phyloP scores from a whole-genome alignment of 2,329 filamentous ascomycete species.

The Leptosphaerulina australis region DNA sequence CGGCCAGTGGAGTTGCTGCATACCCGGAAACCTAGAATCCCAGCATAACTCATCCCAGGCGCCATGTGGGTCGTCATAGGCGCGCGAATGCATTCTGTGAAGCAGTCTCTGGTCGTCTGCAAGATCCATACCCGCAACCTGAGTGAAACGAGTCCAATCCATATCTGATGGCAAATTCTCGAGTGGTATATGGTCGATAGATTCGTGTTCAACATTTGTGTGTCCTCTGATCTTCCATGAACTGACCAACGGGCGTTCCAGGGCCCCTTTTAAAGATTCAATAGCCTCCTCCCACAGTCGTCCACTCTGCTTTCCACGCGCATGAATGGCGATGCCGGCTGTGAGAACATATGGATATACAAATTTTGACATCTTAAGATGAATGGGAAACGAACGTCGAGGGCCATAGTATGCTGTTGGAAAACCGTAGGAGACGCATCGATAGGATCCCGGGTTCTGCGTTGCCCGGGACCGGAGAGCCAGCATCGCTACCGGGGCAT shows the following conservation, averaged over 20 bases:
- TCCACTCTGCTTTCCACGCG: conserved; percentile 62
- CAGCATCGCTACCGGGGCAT: conserved; percentile 63
- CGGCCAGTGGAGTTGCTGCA: conserved; percentile 43
- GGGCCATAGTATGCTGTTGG: conserved; percentile 58
- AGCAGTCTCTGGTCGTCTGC: conserved; percentile 27
- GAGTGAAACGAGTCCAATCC: conserved; percentile 31
- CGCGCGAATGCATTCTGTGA: conserved; percentile 20
- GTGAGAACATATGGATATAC: conserved; percentile 72
- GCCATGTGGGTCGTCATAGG: conserved; percentile 21
- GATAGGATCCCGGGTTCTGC: conserved; percentile 65
- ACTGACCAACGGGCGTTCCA: conserved; percentile 42
- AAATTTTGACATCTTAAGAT: conserved; percentile 65
- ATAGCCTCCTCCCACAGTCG: conserved; percentile 68
- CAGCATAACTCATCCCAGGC: conserved; percentile 38
- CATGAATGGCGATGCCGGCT: conserved; percentile 68
- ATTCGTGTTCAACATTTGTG: background rate
- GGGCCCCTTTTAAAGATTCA: conserved; percentile 47
- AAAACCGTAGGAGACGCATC: conserved; percentile 66
- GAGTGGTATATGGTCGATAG: conserved; percentile 10
- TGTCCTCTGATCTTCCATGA: background rate
- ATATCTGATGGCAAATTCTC: conserved; percentile 26
- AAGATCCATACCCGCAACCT: conserved; percentile 35
- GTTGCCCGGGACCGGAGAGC: conserved; percentile 70
- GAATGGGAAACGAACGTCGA: conserved; percentile 59
- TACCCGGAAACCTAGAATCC: conserved; percentile 38